Evolutionary conservation across 768 basidiomycete genomes (phyloP).

Genomic region (Termitomyces heimii): DNA sequence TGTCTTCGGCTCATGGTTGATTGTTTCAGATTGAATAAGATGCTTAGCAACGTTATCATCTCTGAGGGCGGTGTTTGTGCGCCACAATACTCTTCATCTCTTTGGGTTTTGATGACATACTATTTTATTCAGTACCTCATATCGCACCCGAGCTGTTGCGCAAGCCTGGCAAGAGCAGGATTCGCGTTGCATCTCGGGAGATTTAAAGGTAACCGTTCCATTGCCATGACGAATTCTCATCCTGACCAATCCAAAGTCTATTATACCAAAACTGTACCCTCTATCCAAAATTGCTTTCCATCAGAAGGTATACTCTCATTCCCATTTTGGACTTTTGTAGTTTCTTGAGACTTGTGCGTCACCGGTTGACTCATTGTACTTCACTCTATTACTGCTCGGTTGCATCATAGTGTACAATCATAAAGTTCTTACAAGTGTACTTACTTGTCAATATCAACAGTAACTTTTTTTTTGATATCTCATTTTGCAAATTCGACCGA

Average conservation of each 20-base stretch:
- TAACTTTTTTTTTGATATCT: background rate
- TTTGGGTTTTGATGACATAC: background rate
- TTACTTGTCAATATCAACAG: background rate
- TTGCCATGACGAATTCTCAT: background rate
- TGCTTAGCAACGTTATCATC: slow-evolving; percentile 61
- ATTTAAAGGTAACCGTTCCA: background rate
- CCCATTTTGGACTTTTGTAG: background rate
- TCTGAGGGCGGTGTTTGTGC: slow-evolving; percentile 73
- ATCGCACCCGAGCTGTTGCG: slow-evolving; percentile 17
- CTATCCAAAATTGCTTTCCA: background rate
- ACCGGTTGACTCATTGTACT: background rate
- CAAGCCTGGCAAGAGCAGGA: background rate
- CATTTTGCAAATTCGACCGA: too few relatives aligned
- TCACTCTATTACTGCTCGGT: background rate
- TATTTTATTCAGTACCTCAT: slow-evolving; percentile 12
- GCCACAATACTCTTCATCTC: slow-evolving; percentile 13
- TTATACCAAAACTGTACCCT: background rate
- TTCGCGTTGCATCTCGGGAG: background rate
- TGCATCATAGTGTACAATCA: background rate
- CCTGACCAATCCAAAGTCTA: background rate
- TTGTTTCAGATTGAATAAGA: slow-evolving; percentile 42
- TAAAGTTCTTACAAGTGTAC: background rate
- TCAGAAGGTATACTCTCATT: background rate
- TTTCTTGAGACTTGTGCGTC: background rate
- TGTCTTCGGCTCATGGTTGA: background rate